These are phyloP conservation scores for Haplosporangium sp. DNA, from an alignment of 371 early-diverging fungal species.

Conservation along the genomic window DNA sequence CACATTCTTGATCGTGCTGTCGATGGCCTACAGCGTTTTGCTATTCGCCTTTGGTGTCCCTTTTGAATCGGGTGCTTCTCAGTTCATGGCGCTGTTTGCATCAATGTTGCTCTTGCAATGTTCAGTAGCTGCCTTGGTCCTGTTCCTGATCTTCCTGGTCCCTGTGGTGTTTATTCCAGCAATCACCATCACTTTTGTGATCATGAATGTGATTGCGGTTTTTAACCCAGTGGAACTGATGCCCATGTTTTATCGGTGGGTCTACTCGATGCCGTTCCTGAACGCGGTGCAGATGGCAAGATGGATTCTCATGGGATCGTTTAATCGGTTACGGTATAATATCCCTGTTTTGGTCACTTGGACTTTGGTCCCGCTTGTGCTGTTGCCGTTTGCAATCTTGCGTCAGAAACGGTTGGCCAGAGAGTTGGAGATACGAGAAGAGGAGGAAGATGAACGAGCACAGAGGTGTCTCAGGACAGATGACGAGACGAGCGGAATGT, in stretches of 20 bases:
- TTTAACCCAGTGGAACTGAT: slow-evolving; percentile 48
- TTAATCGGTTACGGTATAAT: slow-evolving; percentile 34
- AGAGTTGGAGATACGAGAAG: slow-evolving; percentile 14
- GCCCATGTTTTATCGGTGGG: slow-evolving; percentile 44
- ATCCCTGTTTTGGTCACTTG: slow-evolving; percentile 28
- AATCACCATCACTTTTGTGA: slow-evolving; percentile 47
- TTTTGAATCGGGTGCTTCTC: slow-evolving; percentile 9
- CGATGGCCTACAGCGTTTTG: slow-evolving; percentile 34
- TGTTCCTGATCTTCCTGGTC: slow-evolving; percentile 44
- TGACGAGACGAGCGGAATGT: not conserved
- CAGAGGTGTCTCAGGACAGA: not conserved
- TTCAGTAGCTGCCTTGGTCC: slow-evolving; percentile 39
- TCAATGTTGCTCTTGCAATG: slow-evolving; percentile 44
- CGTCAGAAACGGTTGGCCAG: slow-evolving; percentile 32
- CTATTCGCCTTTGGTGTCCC: slow-evolving; percentile 42
- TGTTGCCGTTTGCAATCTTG: slow-evolving; percentile 44
- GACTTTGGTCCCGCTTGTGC: slow-evolving; percentile 31
- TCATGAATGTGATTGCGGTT: slow-evolving; percentile 51
- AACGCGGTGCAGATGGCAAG: slow-evolving; percentile 48
- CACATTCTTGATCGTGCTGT: slow-evolving; percentile 21
- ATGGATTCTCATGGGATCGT: slow-evolving; percentile 48
- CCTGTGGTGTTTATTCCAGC: slow-evolving; percentile 43
- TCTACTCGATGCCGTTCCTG: slow-evolving; percentile 52
- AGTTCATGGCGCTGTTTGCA: slow-evolving; percentile 37
- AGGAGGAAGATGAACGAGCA: slow-evolving; percentile 6